Conservation (phyloP, 2,329 filamentous ascomycete species). For the Cercospora zeae-maydis region DNA sequence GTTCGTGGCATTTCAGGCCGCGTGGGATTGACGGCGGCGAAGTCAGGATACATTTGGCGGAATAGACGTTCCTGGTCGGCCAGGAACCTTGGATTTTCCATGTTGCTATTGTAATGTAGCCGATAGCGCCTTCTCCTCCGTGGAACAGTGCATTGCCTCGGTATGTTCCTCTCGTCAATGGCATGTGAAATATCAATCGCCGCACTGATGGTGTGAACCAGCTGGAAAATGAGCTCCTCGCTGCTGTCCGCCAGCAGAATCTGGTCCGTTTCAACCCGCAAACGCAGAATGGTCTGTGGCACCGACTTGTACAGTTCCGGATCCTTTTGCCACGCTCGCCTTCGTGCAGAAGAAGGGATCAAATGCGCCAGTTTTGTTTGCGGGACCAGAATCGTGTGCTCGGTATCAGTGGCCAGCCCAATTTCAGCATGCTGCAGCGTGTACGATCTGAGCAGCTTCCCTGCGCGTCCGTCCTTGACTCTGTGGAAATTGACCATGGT, state of each 20-base stretch:
- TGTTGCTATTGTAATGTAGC: conserved; percentile 33
- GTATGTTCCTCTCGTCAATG: conserved; percentile 62
- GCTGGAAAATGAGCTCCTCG: conserved; percentile 62
- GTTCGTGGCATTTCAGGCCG: conserved; percentile 11
- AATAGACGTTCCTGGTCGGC: conserved; percentile 50
- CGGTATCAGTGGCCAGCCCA: conserved; percentile 69
- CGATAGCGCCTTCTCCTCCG: conserved; percentile 39
- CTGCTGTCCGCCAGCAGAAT: conserved; percentile 65
- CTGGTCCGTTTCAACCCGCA: conserved; percentile 70
- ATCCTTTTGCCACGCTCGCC: conserved; percentile 45
- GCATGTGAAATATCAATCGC: conserved; percentile 68
- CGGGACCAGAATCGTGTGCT: conserved; percentile 51
- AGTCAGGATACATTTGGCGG: conserved; percentile 45
- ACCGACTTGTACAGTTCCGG: conserved; percentile 46
- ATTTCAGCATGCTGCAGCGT: conserved; percentile 71
- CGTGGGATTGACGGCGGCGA: conserved; percentile 29
- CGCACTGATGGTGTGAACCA: conserved; percentile 67
- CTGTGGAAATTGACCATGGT: conserved; percentile 65
- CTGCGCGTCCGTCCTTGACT: conserved; percentile 55
- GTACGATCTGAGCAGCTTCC: conserved; percentile 62
- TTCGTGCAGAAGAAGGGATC: conserved; percentile 40
- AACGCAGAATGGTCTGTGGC: conserved; percentile 61
- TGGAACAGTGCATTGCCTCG: conserved; percentile 47
- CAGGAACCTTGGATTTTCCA: conserved; percentile 40
- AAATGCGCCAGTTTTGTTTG: conserved; percentile 46